phyloP scores from a whole-genome alignment of 2,329 filamentous ascomycete genomes.

The Exophiala dermatitidis region DNA sequence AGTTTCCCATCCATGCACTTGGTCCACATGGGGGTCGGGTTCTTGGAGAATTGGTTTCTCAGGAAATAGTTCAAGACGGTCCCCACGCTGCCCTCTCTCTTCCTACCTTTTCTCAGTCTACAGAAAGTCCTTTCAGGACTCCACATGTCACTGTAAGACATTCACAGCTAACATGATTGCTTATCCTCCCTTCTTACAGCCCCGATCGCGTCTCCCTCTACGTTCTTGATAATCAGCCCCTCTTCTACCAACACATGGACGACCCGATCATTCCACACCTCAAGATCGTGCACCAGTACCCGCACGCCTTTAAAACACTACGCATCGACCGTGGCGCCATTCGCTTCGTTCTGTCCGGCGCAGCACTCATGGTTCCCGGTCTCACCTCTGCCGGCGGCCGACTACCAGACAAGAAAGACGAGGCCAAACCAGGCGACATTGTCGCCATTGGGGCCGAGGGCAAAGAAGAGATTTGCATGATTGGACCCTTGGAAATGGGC shows the following conservation, averaged over 20 bases:
- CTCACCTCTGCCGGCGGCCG: conserved; percentile 76
- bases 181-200: conserved; percentile 31
- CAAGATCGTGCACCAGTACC: conserved; percentile 81
- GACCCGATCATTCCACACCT: conserved; percentile 80
- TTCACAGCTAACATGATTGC: too few species aligned
- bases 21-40: not conserved
- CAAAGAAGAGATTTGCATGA: conserved; percentile 82
- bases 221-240: conserved; percentile 62
- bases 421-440: conserved; percentile 71
- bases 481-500: conserved; percentile 74
- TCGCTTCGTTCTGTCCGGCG: conserved; percentile 87
- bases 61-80: too few species aligned
- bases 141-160: too few species aligned
- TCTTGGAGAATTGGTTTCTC: too few species aligned
- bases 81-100: too few species aligned
- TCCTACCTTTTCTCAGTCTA: too few species aligned
- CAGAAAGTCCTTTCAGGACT: too few species aligned
- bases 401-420: conserved; percentile 61
- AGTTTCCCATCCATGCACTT: conserved; percentile 14
- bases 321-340: conserved; percentile 94
- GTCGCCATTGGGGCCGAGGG: conserved; percentile 90
- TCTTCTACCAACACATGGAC: conserved; percentile 86
- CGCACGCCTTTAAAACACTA: conserved; percentile 71
- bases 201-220: conserved; percentile 87
- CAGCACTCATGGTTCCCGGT: conserved; percentile 92